Percentiles rank a stretch among this genome's conserved stretches.
phyloP scores from a whole-genome alignment of 2,329 filamentous ascomycete species.

The Monosporascus sp. region DNA sequence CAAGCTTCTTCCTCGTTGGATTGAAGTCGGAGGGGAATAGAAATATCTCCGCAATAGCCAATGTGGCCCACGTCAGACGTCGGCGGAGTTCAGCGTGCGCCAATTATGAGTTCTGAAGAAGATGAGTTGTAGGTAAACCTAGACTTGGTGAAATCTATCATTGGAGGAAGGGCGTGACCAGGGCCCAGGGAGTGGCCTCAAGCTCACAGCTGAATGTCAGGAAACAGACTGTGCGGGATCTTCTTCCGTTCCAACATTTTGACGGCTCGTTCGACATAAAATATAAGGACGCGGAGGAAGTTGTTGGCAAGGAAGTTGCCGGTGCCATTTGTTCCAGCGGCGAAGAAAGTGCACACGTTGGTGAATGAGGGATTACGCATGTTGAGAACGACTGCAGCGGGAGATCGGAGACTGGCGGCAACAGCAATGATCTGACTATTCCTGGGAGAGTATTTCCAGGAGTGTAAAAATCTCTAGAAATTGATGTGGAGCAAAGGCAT shows the following conservation, averaged over 20 bases:
- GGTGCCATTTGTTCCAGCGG: too few species aligned
- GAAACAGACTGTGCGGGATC: neutral
- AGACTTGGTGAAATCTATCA: too few species aligned
- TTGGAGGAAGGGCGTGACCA: too few species aligned
- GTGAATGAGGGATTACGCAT: neutral
- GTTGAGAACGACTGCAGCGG: neutral
- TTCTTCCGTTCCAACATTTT: slow-evolving; percentile 3
- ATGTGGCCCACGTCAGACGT: too few species aligned
- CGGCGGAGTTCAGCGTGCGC: too few species aligned
- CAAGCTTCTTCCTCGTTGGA: slow-evolving; percentile 7
- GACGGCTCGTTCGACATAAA: neutral
- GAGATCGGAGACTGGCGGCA: neutral
- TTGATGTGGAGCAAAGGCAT: neutral
- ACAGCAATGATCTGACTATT: neutral
- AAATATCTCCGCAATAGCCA: too few species aligned
- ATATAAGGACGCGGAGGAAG: too few species aligned
- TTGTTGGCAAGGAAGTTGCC: too few species aligned
- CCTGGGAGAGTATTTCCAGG: slow-evolving; percentile 1
- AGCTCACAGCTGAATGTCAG: neutral
- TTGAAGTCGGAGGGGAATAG: neutral
- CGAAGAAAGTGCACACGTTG: too few species aligned
- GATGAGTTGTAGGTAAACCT: too few species aligned
- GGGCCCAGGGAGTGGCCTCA: neutral
- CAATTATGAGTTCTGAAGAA: too few species aligned
- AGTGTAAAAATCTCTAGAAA: slow-evolving; percentile 2